phyloP scores from a whole-genome alignment of 192 early-diverging fungal species.

The Dispira simplex region DNA sequence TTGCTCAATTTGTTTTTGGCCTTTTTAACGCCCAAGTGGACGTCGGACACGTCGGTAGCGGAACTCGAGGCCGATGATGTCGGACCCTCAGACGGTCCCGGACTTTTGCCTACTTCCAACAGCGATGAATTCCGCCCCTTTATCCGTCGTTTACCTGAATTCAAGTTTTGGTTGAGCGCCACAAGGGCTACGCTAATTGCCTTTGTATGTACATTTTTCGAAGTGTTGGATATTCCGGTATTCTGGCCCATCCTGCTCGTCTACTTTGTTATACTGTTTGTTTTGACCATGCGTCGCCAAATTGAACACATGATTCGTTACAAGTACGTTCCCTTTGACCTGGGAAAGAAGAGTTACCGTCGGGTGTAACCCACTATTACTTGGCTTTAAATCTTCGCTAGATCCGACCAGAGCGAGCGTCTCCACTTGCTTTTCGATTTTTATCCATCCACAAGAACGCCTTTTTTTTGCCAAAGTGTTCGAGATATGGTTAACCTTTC shows the following conservation, averaged over 20 bases:
- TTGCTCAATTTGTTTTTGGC: constrained; percentile 88
- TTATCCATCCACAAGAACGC: background rate
- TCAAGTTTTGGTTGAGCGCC: constrained; percentile 93
- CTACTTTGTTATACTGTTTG: constrained; percentile 90
- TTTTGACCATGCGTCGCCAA: constrained; percentile 91
- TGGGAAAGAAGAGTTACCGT: constrained; percentile 57
- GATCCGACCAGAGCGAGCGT: background rate
- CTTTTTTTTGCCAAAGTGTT: too few relatives aligned
- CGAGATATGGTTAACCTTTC: too few relatives aligned
- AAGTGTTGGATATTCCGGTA: constrained; percentile 90
- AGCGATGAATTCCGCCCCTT: constrained; percentile 97
- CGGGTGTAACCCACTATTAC: background rate
- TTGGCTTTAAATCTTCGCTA: background rate
- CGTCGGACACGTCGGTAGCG: constrained; percentile 35
- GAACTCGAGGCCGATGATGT: constrained; percentile 25
- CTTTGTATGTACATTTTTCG: constrained; percentile 72
- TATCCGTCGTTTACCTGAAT: constrained; percentile 91
- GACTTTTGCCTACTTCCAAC: constrained; percentile 58
- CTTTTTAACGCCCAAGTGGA: constrained; percentile 93
- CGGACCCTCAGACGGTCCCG: constrained; percentile 19
- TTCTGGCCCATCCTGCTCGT: constrained; percentile 98
- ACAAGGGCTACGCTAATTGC: constrained; percentile 71
- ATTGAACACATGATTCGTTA: constrained; percentile 97
- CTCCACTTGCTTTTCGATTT: background rate
- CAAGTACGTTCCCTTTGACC: constrained; percentile 75